phyloP scores from a whole-genome alignment of 1,284 basidiomycete genomes.

The Pseudozyma flocculosa region DNA sequence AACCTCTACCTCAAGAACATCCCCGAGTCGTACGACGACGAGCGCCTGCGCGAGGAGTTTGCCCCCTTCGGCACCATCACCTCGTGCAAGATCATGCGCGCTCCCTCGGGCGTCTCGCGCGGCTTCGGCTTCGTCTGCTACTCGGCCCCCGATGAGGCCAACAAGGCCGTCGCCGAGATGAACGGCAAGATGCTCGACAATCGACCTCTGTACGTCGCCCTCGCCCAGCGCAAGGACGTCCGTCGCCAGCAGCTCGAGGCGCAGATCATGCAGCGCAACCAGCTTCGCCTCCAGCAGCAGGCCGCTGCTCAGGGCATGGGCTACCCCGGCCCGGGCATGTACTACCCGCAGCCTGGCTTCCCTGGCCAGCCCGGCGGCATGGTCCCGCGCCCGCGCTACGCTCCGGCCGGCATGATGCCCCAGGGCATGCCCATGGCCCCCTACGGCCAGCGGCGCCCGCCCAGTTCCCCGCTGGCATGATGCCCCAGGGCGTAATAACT shows the following conservation, averaged over 20 bases:
- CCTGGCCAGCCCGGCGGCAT: slow-evolving; percentile 54
- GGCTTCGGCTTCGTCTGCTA: slow-evolving; percentile 99
- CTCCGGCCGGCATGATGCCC: slow-evolving; percentile 56
- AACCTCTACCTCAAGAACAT: slow-evolving; percentile 99
- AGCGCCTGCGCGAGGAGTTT: slow-evolving; percentile 67
- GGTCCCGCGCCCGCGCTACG: slow-evolving; percentile 55
- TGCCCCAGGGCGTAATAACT: slow-evolving; percentile 56
- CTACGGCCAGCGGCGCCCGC: slow-evolving; percentile 51
- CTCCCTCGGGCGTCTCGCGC: slow-evolving; percentile 74
- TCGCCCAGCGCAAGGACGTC: slow-evolving; percentile 97
- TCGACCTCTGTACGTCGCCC: slow-evolving; percentile 97
- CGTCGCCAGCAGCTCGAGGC: slow-evolving; percentile 98
- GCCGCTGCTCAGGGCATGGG: slow-evolving; percentile 53
- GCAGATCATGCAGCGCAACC: slow-evolving; percentile 64
- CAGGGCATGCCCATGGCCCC: slow-evolving; percentile 55
- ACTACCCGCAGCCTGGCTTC: slow-evolving; percentile 57
- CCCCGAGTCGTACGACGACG: slow-evolving; percentile 58
- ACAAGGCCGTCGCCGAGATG: slow-evolving; percentile 99
- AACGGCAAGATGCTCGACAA: slow-evolving; percentile 99
- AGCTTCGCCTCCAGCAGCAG: slow-evolving; percentile 58
- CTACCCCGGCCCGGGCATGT: slow-evolving; percentile 57
- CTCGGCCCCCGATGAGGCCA: slow-evolving; percentile 96
- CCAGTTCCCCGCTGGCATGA: slow-evolving; percentile 54
- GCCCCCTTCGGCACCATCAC: slow-evolving; percentile 96
- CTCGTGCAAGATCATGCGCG: slow-evolving; percentile 98